Conservation (phyloP, 306 rosid species). For the Castanopsis chinensis region DNA sequence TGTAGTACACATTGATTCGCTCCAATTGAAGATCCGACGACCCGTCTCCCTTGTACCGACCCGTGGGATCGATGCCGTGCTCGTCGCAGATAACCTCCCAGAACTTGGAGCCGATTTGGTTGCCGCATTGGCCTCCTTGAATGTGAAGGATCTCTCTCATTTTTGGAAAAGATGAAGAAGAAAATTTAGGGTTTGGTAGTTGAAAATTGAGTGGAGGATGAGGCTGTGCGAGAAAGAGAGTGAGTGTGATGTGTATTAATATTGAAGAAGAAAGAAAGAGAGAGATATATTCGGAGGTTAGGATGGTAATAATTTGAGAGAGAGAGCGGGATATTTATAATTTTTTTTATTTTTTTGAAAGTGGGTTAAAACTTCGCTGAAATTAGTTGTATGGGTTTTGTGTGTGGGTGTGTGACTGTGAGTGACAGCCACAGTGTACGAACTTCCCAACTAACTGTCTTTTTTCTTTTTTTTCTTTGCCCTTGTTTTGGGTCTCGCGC, state of each 20-base stretch:
- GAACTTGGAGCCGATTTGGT: constrained; percentile 95
- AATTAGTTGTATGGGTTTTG: no score
- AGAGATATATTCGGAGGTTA: constrained; percentile 37
- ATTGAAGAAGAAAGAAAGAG: constrained; percentile 2
- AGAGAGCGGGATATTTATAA: constrained; percentile 45
- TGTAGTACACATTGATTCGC: constrained; percentile 85
- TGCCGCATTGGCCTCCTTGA: constrained; percentile 95
- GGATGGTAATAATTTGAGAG: constrained; percentile 46
- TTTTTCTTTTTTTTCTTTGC: constrained; percentile 35
- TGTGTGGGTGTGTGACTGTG: background rate
- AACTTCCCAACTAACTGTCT: constrained; percentile 19
- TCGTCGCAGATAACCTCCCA: constrained; percentile 95
- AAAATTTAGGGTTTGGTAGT: background rate
- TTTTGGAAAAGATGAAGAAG: background rate
- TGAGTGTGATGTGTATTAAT: background rate
- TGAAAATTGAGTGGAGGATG: background rate
- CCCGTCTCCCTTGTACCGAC: constrained; percentile 53
- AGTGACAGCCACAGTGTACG: constrained; percentile 26
- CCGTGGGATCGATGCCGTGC: constrained; percentile 83
- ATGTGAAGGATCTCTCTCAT: constrained; percentile 93
- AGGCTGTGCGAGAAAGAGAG: background rate
- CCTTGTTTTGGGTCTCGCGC: background rate
- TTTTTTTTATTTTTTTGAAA: constrained; percentile 35
- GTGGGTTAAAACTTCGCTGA: constrained; percentile 13
- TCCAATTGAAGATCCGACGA: constrained; percentile 66